phyloP scores from a whole-genome alignment of 2,329 filamentous ascomycete genomes.

The Zalaria obscura region DNA sequence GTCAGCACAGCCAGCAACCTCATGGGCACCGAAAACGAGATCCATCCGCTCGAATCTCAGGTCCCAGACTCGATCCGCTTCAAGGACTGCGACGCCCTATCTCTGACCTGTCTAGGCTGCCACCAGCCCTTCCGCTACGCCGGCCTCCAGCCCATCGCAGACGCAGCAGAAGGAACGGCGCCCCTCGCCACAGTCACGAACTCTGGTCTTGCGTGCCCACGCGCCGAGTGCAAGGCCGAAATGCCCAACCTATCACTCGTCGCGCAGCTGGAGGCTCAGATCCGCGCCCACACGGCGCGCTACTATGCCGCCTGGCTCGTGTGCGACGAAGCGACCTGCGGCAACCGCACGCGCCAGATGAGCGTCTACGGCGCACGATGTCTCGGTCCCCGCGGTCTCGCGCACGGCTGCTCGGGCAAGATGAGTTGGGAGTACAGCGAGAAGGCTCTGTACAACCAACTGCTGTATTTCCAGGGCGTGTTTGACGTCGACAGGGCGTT shows the following conservation, averaged over 20 bases:
- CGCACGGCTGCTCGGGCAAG: constrained; percentile 66
- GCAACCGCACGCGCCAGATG: constrained; percentile 77
- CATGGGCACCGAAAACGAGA: constrained; percentile 44
- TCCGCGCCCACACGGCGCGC: constrained; percentile 60
- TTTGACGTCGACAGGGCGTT: constrained; percentile 84
- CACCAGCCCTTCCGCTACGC: constrained; percentile 59
- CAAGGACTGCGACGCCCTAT: constrained; percentile 61
- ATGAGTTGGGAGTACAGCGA: constrained; percentile 85
- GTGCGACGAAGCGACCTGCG: constrained; percentile 81
- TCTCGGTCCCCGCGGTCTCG: constrained; percentile 73
- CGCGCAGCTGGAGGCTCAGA: constrained; percentile 74
- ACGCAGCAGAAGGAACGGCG: constrained; percentile 4
- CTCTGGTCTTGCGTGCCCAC: constrained; percentile 59
- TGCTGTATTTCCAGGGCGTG: constrained; percentile 70
- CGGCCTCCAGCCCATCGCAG: constrained; percentile 42
- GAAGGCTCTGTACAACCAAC: constrained; percentile 86
- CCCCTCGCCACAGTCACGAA: constrained; percentile 51
- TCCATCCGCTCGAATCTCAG: constrained; percentile 86
- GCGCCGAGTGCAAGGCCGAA: constrained; percentile 44
- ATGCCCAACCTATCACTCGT: constrained; percentile 62
- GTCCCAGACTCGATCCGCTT: constrained; percentile 87
- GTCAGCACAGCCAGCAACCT: constrained; percentile 45
- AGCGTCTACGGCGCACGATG: constrained; percentile 85
- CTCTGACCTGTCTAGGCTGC: constrained; percentile 70
- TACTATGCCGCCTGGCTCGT: constrained; percentile 92